These are phyloP conservation scores for Zygoascus ofunaensis DNA, from an alignment of 805 yeast genomes.

Conservation along the genomic window DNA sequence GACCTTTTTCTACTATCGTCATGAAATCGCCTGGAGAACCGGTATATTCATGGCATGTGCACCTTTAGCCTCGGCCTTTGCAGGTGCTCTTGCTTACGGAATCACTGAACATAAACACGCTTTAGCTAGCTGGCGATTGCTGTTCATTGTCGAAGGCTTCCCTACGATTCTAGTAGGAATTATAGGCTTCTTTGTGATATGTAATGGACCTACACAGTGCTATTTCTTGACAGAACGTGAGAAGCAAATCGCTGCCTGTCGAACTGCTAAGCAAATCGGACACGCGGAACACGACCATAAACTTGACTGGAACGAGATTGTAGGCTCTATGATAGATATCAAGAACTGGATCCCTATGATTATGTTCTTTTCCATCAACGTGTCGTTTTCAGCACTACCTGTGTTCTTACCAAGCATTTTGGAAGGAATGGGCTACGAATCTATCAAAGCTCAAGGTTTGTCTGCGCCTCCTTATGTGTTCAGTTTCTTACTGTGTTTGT, in stretches of 20 bases:
- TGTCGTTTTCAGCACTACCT: slow-evolving; percentile 33
- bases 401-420: slow-evolving; percentile 41
- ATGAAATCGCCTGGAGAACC: slow-evolving; percentile 24
- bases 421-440: slow-evolving; percentile 34
- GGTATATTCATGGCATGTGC: slow-evolving; percentile 26
- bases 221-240: slow-evolving; percentile 37
- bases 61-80: slow-evolving; percentile 44
- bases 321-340: slow-evolving; percentile 9
- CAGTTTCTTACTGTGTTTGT: slow-evolving; percentile 33
- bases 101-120: slow-evolving; percentile 26
- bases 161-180: slow-evolving; percentile 35
- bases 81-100: slow-evolving; percentile 43
- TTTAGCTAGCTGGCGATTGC: slow-evolving; percentile 35
- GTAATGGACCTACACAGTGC: slow-evolving; percentile 38
- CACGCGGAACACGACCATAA: slow-evolving; percentile 3
- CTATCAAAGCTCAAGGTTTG: slow-evolving; percentile 36
- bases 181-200: slow-evolving; percentile 25
- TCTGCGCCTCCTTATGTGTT: slow-evolving; percentile 39
- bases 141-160: slow-evolving; percentile 40
- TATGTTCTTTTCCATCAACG: slow-evolving; percentile 22
- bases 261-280: slow-evolving; percentile 14
- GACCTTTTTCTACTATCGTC: slow-evolving; percentile 26
- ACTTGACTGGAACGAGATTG: slow-evolving; percentile 9
- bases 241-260: slow-evolving; percentile 14
- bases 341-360: slow-evolving; percentile 13